Percentiles rank a stretch among this genome's conserved stretches.
Evolutionary conservation across 2,329 filamentous ascomycete species (phyloP).

Genomic region (Cladophialophora yegresii): DNA sequence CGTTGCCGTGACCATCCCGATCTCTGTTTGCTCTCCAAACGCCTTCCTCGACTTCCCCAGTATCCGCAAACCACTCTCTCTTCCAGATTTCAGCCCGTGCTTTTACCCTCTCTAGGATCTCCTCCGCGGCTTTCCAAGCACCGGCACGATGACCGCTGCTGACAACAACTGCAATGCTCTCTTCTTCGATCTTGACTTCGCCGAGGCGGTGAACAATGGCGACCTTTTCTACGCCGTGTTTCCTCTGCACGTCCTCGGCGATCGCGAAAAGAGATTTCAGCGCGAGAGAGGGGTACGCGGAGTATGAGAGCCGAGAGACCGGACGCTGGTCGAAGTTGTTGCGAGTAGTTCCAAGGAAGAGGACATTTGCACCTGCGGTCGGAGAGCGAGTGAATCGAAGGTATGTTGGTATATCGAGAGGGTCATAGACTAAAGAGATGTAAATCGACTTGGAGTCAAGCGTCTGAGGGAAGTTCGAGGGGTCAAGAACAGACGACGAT

Average conservation of each 20-base stretch:
- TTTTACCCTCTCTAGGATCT: constrained; percentile 85
- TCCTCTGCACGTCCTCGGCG: constrained; percentile 53
- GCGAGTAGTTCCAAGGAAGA: constrained; percentile 52
- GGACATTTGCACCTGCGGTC: constrained; percentile 48
- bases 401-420: constrained; percentile 43
- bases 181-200: constrained; percentile 82
- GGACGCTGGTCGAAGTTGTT: constrained; percentile 47
- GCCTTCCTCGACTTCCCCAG: constrained; percentile 33
- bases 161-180: constrained; percentile 88
- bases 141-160: constrained; percentile 79
- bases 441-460: constrained; percentile 44
- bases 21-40: constrained; percentile 38
- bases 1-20: constrained; percentile 27
- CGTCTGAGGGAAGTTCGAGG: constrained; percentile 46
- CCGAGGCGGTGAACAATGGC: constrained; percentile 84
- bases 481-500: constrained; percentile 41
- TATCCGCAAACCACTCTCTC: constrained; percentile 42
- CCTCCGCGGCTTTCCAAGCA: constrained; percentile 85
- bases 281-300: constrained; percentile 47
- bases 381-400: constrained; percentile 46
- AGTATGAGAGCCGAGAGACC: constrained; percentile 50
- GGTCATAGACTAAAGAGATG: constrained; percentile 47
- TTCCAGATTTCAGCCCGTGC: constrained; percentile 74
- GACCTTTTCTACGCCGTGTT: constrained; percentile 70
- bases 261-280: constrained; percentile 45